Conservation (phyloP, 179 eudicot genomes). For the Silene vulgaris region DNA sequence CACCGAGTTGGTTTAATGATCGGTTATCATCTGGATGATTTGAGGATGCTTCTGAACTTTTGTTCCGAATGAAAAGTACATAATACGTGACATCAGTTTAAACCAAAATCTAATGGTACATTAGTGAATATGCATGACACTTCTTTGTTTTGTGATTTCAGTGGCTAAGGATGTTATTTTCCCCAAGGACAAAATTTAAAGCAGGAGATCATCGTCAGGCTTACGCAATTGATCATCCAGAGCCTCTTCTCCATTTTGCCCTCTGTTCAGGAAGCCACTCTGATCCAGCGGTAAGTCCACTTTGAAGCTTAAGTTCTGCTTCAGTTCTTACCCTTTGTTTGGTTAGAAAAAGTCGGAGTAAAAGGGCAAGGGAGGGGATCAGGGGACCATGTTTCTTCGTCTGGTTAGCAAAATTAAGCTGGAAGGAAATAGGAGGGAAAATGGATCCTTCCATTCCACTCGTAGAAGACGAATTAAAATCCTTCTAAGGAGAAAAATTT, state of each 20-base stretch:
- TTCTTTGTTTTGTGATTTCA: constrained; percentile 20
- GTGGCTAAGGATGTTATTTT: constrained; percentile 81
- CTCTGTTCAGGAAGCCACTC: constrained; percentile 90
- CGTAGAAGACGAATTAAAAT: too few relatives aligned
- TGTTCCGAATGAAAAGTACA: neutral
- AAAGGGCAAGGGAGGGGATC: too few relatives aligned
- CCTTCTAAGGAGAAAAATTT: too few relatives aligned
- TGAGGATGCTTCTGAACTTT: neutral
- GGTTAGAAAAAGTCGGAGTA: too few relatives aligned
- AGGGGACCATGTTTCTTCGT: too few relatives aligned
- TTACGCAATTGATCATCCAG: constrained; percentile 70
- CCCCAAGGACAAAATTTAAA: constrained; percentile 71
- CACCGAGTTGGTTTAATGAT: neutral
- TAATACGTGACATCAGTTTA: neutral
- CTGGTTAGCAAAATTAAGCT: too few relatives aligned
- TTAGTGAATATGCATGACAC: neutral
- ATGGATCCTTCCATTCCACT: too few relatives aligned
- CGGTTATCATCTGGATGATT: neutral
- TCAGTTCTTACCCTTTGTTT: too few relatives aligned
- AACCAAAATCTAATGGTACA: neutral
- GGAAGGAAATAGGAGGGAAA: too few relatives aligned
- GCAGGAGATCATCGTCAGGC: constrained; percentile 61
- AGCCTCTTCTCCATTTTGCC: constrained; percentile 86
- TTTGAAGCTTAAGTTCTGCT: neutral
- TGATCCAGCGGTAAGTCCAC: constrained; percentile 77